phyloP scores from a whole-genome alignment of 73 alveolate species.

The Paraurostyla sp. region DNA sequence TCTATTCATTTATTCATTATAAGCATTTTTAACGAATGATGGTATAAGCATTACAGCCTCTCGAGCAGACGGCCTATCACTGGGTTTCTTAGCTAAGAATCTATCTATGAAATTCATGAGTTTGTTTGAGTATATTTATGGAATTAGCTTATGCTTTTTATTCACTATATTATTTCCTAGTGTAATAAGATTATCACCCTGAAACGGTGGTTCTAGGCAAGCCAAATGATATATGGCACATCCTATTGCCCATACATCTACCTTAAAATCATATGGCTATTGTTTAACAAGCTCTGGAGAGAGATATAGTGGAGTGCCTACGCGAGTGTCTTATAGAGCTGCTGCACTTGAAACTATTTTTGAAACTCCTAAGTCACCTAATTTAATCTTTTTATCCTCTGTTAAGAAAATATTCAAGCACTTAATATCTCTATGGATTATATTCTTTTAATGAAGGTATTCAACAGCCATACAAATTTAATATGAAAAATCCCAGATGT shows the following conservation, averaged over 20 bases:
- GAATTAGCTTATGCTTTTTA: conserved; percentile 83
- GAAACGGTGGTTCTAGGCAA: conserved; percentile 96
- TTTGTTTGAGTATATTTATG: conserved; percentile 40
- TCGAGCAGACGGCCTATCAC: conserved; percentile 73
- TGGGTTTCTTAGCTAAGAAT: conserved; percentile 60
- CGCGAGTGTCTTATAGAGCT: conserved; percentile 91
- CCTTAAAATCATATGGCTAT: conserved; percentile 94
- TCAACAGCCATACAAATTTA: conserved; percentile 92
- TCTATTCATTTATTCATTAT: neutral
- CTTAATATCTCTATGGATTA: conserved; percentile 98
- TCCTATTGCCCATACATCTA: conserved; percentile 99
- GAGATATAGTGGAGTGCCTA: conserved; percentile 98
- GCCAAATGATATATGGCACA: conserved; percentile 94
- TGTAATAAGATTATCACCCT: conserved; percentile 93
- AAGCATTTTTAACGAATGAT: conserved; percentile 19
- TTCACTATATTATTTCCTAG: conserved; percentile 93
- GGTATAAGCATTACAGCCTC: conserved; percentile 65
- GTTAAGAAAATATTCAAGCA: conserved; percentile 91
- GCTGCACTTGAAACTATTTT: conserved; percentile 87
- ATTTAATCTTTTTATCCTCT: conserved; percentile 77
- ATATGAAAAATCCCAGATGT: conserved; percentile 92
- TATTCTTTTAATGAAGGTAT: conserved; percentile 91
- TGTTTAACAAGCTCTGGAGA: conserved; percentile 97
- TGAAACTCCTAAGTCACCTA: conserved; percentile 99
- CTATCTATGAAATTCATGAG: conserved; percentile 29